Evolutionary conservation across 2,329 filamentous ascomycete genomes (phyloP).

Genomic region (Stemphylium vesicarium): DNA sequence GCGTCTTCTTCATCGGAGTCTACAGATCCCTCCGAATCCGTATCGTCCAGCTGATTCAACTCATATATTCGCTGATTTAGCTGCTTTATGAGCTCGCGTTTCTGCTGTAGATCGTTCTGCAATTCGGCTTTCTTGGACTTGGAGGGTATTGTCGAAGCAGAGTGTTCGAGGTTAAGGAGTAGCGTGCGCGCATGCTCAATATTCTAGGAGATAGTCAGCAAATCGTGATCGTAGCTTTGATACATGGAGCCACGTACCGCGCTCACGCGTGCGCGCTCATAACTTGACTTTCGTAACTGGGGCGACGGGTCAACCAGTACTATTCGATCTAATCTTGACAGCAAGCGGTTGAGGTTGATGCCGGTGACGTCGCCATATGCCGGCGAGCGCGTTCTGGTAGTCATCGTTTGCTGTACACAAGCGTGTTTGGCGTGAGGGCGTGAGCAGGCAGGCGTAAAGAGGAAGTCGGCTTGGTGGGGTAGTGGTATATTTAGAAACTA

Average conservation of each 20-base stretch:
- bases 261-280: conserved; percentile 67
- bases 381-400: conserved; percentile 30
- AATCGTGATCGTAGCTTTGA: background rate
- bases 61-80: conserved; percentile 72
- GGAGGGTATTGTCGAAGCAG: conserved; percentile 58
- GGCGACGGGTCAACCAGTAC: conserved; percentile 68
- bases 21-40: conserved; percentile 41
- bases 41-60: conserved; percentile 65
- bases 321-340: conserved; percentile 69
- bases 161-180: conserved; percentile 74
- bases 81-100: conserved; percentile 70
- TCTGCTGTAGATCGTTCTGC: conserved; percentile 68
- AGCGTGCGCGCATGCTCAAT: conserved; percentile 73
- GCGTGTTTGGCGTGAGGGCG: background rate
- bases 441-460: background rate
- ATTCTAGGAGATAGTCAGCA: conserved; percentile 59
- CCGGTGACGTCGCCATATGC: conserved; percentile 34
- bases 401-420: conserved; percentile 18
- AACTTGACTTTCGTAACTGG: conserved; percentile 65
- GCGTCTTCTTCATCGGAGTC: conserved; percentile 53
- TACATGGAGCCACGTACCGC: conserved; percentile 52
- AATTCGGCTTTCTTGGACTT: conserved; percentile 62
- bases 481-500: background rate
- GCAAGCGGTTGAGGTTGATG: conserved; percentile 66
- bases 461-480: background rate